Conservation (phyloP, 495 filamentous ascomycete species). For the Pseudevernia furfuracea region DNA sequence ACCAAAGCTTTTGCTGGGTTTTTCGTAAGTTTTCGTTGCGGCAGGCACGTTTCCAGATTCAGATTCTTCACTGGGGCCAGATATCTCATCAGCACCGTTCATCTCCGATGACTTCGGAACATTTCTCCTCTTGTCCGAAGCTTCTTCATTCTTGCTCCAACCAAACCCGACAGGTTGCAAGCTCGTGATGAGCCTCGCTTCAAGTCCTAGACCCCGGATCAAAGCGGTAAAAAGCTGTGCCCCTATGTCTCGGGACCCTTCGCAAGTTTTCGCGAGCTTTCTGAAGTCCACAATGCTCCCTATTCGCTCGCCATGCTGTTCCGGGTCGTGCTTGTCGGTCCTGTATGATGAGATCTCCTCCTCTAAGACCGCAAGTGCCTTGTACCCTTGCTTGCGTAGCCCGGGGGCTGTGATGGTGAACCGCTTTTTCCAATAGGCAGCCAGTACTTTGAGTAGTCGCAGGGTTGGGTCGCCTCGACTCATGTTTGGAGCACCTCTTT, state of each 20-base stretch:
- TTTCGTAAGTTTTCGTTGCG: conserved; percentile 21
- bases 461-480: conserved; percentile 78
- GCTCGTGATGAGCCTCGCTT: conserved; percentile 72
- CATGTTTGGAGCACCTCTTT: conserved; percentile 61
- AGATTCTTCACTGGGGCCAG: conserved; percentile 12
- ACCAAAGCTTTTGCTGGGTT: conserved; percentile 14
- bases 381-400: conserved; percentile 84
- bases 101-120: not conserved
- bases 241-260: conserved; percentile 80
- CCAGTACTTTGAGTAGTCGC: conserved; percentile 63
- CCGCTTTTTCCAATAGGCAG: conserved; percentile 79
- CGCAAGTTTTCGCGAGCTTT: conserved; percentile 57
- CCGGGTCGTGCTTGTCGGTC: conserved; percentile 52
- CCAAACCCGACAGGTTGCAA: conserved; percentile 87
- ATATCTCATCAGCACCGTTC: not conserved
- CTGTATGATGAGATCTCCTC: conserved; percentile 55
- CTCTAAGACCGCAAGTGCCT: conserved; percentile 58
- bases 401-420: conserved; percentile 73
- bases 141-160: conserved; percentile 79
- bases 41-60: conserved; percentile 33
- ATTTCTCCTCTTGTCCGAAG: conserved; percentile 31
- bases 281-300: conserved; percentile 57
- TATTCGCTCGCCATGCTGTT: conserved; percentile 68
- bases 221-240: conserved; percentile 87
- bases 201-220: conserved; percentile 71